Base-by-base conservation (phyloP, 148 eudicot species). In the Dianthus caryophyllus region DNA sequence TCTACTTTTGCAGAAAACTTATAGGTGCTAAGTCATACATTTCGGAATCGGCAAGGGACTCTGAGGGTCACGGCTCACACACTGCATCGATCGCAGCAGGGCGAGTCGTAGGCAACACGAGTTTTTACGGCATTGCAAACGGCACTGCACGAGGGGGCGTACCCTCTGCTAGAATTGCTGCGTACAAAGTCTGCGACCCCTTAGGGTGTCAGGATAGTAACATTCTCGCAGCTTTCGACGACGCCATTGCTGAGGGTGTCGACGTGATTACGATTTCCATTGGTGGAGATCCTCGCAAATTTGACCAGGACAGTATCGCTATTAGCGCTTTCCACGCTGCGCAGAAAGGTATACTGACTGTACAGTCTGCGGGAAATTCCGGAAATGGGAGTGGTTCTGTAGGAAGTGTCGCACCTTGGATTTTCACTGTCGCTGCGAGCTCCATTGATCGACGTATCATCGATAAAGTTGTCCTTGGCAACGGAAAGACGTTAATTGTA, bases 51-150 rank as follows among this genome's bases (percentile, higher is more conserved):
- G 84, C 85, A 4, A 67, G 83, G 25, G 90, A 84, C 18, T 13
- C 8, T 0, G 12, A 12, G 0, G 94, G 89, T 4, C 87, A 88
- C 52, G 94, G 94, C 4, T 71, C 75, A 8, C 87, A 88, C 68
- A 84, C 85, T 0, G 87, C 96, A 10, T 78, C 88, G 8, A 85
- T 66, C 43, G 90, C 84, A 25, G 90, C 88, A 0, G 88, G 96
- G 1, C 43, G 48, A 5, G 43, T n/a, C 2, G 76, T 81, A 12
- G 36, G 53, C 1, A 22, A 54, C 6, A 65, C 79, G 12, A 84
- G 78, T 18, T 80, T 77, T 36, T 80, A 66, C 22, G 85, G 84
- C 0, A 1, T 85, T 4, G 88, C 76, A 0, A 1, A 54, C 15
- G 90, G 95, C 2, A 22, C 66, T 0, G 85, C 86, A 3, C 64